phyloP scores from a whole-genome alignment of 116 monocot genomes.

The Iris pallida region DNA sequence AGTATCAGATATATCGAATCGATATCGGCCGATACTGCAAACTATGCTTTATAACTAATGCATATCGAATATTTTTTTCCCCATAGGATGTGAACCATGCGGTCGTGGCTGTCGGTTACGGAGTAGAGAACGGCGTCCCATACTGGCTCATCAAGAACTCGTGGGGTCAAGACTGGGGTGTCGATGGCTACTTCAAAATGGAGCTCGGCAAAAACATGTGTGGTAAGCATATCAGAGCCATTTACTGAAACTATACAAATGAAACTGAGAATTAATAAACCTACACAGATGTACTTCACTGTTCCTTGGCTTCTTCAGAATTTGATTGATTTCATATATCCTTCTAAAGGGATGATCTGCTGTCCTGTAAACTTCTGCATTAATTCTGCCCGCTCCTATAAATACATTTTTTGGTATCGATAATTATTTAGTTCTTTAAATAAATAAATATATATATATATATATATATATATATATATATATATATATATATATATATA shows the following conservation, averaged over 20 bases:
- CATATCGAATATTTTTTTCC: too few relatives aligned
- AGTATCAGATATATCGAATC: too few relatives aligned
- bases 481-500: too few relatives aligned
- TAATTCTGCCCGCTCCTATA: too few relatives aligned
- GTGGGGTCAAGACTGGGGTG: slow-evolving; percentile 75
- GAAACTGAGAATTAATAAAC: not conserved
- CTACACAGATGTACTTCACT: not conserved
- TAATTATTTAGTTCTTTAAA: too few relatives aligned
- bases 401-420: too few relatives aligned
- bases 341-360: too few relatives aligned
- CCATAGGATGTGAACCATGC: slow-evolving; percentile 90
- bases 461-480: too few relatives aligned
- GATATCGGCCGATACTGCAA: too few relatives aligned
- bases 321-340: not conserved
- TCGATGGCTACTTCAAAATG: slow-evolving; percentile 91
- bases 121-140: slow-evolving; percentile 68
- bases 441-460: too few relatives aligned
- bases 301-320: not conserved
- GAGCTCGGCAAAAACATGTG: slow-evolving; percentile 95
- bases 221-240: slow-evolving; percentile 38
- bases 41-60: too few relatives aligned
- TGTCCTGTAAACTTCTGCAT: too few relatives aligned
- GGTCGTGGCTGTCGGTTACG: slow-evolving; percentile 93
- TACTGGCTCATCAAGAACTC: slow-evolving; percentile 98
- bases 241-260: not conserved